phyloP scores from a whole-genome alignment of 2,329 filamentous ascomycete species.

The Ascochyta lentis region DNA sequence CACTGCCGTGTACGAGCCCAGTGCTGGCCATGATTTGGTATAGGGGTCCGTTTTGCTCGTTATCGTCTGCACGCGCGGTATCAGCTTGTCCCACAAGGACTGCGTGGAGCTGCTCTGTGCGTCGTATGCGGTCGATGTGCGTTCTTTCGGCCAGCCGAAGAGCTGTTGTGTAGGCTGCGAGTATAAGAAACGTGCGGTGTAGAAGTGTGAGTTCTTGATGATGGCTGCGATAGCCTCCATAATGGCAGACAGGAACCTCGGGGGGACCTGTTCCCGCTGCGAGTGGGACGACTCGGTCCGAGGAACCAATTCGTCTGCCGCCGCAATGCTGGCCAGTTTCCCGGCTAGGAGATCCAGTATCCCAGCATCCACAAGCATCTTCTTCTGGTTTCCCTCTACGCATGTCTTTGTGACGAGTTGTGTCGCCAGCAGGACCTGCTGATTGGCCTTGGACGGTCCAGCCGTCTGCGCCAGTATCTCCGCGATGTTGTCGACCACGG shows the following conservation, averaged over 20 bases:
- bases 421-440: slow-evolving; percentile 68
- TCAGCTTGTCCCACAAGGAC: slow-evolving; percentile 43
- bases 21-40: slow-evolving; percentile 53
- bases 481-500: slow-evolving; percentile 67
- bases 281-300: slow-evolving; percentile 25
- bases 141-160: slow-evolving; percentile 42
- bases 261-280: slow-evolving; percentile 44
- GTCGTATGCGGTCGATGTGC: slow-evolving; percentile 27
- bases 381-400: slow-evolving; percentile 72
- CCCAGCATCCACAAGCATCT: slow-evolving; percentile 72
- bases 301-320: slow-evolving; percentile 32
- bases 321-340: slow-evolving; percentile 62
- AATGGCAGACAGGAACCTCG: slow-evolving; percentile 69
- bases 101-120: slow-evolving; percentile 21
- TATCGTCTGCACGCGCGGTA: slow-evolving; percentile 49
- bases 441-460: slow-evolving; percentile 60
- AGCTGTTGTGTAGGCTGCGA: slow-evolving; percentile 48
- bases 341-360: slow-evolving; percentile 80
- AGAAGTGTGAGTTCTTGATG: slow-evolving; percentile 78
- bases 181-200: slow-evolving; percentile 68
- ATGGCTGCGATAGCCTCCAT: slow-evolving; percentile 80
- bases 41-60: slow-evolving; percentile 49
- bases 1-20: slow-evolving; percentile 43
- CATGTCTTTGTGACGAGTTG: slow-evolving; percentile 69
- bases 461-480: slow-evolving; percentile 69